phyloP scores from a whole-genome alignment of 2,329 filamentous ascomycete genomes.

The Polytolypa hystricis region DNA sequence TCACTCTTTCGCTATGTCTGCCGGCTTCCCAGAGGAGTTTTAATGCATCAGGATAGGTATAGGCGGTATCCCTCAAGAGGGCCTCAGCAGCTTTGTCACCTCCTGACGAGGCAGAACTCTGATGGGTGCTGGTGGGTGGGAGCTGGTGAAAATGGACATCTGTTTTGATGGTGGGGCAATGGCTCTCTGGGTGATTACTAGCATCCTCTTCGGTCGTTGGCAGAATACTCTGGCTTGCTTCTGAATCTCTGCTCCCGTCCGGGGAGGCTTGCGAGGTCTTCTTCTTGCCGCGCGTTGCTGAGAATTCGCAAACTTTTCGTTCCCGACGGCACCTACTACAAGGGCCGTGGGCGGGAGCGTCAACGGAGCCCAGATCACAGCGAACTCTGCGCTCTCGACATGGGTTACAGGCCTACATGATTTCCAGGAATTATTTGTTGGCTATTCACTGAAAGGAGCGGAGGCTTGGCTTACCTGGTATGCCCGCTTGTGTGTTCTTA shows the following conservation, averaged over 20 bases:
- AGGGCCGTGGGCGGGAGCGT: conserved; percentile 13
- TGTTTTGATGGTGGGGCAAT: not conserved
- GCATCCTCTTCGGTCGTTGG: too few relatives aligned
- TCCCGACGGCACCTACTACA: conserved; percentile 14
- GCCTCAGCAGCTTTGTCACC: conserved; percentile 12
- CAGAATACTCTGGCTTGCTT: too few relatives aligned
- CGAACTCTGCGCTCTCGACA: conserved; percentile 15
- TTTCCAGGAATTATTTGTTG: conserved; percentile 2
- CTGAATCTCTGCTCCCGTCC: too few relatives aligned
- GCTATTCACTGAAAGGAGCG: not conserved
- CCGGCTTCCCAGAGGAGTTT: conserved; percentile 14
- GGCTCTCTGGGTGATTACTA: too few relatives aligned
- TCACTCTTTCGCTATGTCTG: conserved; percentile 13
- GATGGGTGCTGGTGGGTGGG: not conserved
- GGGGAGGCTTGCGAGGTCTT: conserved; percentile 5
- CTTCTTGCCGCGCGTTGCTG: conserved; percentile 14
- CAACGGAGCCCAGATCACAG: conserved; percentile 14
- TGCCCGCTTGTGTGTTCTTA: conserved; percentile 14
- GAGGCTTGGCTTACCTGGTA: conserved; percentile 12
- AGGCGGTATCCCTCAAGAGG: conserved; percentile 13
- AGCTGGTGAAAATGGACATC: conserved; percentile 1
- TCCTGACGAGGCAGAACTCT: conserved; percentile 2
- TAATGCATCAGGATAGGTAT: conserved; percentile 14
- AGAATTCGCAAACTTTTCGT: conserved; percentile 15
- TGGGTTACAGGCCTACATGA: conserved; percentile 13